Evolutionary conservation across 2,329 filamentous ascomycete species (phyloP).

Genomic region (Alternaria dauci): DNA sequence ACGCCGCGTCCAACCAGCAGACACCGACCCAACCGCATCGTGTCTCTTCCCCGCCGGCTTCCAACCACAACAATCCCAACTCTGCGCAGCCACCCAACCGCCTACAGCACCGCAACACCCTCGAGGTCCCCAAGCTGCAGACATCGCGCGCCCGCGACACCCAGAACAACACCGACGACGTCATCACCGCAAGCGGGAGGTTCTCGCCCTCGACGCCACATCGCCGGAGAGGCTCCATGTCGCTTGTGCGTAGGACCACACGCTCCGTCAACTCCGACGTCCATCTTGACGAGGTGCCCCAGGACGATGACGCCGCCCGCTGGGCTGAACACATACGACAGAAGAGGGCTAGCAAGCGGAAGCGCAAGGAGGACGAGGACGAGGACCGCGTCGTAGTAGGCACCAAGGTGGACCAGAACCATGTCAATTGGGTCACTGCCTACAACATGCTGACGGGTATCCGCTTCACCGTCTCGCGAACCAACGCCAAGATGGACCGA

Average conservation of each 20-base stretch:
- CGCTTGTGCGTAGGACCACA: conserved; percentile 79
- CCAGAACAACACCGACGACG: conserved; percentile 62
- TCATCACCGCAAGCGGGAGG: conserved; percentile 75
- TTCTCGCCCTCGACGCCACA: conserved; percentile 76
- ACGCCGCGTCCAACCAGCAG: conserved; percentile 47
- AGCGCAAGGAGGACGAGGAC: conserved; percentile 86
- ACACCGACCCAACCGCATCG: conserved; percentile 53
- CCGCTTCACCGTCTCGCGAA: conserved; percentile 93
- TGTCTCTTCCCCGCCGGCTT: conserved; percentile 70
- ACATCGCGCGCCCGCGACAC: conserved; percentile 72
- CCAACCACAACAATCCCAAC: conserved; percentile 60
- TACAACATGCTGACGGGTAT: conserved; percentile 99
- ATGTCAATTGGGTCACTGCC: conserved; percentile 96
- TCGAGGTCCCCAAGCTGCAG: conserved; percentile 82
- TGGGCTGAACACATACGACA: conserved; percentile 95
- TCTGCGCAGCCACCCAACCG: conserved; percentile 63
- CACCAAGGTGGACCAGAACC: conserved; percentile 96
- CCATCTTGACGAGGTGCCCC: conserved; percentile 81
- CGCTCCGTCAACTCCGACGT: conserved; percentile 85
- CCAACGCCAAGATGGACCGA: conserved; percentile 95
- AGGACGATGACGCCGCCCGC: conserved; percentile 87
- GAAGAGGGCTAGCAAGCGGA: conserved; percentile 87
- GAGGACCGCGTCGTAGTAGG: conserved; percentile 90
- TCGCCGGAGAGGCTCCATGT: conserved; percentile 81
- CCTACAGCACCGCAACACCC: conserved; percentile 82